Conservation (phyloP, 2,329 filamentous ascomycete species). For the Pseudogymnoascus sp. region DNA sequence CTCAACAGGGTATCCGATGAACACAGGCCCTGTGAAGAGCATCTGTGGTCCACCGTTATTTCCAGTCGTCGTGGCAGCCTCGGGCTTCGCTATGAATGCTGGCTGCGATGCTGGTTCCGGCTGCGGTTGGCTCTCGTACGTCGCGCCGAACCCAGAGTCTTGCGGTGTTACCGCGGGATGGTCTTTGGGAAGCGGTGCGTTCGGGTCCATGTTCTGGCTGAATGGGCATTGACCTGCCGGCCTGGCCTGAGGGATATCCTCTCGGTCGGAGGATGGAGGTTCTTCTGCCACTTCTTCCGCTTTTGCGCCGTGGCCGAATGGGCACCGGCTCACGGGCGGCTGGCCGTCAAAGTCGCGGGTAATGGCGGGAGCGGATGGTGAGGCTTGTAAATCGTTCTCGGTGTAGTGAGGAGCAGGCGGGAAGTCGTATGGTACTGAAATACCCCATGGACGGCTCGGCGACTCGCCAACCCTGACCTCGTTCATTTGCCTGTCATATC, state of each 20-base stretch:
- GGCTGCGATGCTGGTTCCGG: neutral
- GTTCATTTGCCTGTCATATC: slow-evolving; percentile 78
- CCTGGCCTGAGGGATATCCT: slow-evolving; percentile 9
- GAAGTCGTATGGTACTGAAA: slow-evolving; percentile 63
- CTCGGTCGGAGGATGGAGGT: neutral
- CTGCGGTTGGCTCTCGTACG: neutral
- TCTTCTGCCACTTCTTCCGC: slow-evolving; percentile 12
- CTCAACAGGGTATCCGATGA: slow-evolving; percentile 83
- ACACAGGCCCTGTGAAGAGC: slow-evolving; percentile 88
- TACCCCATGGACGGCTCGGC: slow-evolving; percentile 88
- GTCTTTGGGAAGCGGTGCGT: neutral
- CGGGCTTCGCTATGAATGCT: neutral
- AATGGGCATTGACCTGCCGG: slow-evolving; percentile 23
- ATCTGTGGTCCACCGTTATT: slow-evolving; percentile 50
- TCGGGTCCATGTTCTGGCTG: slow-evolving; percentile 32
- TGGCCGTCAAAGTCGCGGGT: slow-evolving; percentile 20
- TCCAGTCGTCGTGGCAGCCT: slow-evolving; percentile 16
- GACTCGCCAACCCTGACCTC: slow-evolving; percentile 92
- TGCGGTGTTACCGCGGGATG: slow-evolving; percentile 10
- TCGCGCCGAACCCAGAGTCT: neutral
- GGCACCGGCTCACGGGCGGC: slow-evolving; percentile 43
- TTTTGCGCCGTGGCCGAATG: slow-evolving; percentile 37
- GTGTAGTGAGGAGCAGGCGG: slow-evolving; percentile 24
- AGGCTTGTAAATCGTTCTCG: slow-evolving; percentile 38
- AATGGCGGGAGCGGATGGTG: slow-evolving; percentile 47